phyloP scores from a whole-genome alignment of 129 eudicot species.

The Artemisia argyi region DNA sequence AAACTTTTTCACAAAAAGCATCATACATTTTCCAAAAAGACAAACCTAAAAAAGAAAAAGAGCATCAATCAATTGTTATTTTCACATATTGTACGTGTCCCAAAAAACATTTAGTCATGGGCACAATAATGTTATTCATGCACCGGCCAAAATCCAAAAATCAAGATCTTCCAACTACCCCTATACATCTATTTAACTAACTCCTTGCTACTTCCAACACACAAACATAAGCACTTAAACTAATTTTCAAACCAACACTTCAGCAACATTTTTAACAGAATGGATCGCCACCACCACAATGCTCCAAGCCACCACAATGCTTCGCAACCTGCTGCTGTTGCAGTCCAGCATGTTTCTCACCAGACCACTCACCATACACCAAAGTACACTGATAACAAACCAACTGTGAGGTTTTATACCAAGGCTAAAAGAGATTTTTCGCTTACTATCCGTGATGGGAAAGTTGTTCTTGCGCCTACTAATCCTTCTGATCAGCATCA shows the following conservation, averaged over 20 bases:
- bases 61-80: no score
- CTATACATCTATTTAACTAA: not conserved
- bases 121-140: no score
- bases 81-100: no score
- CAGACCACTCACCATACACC: conserved; percentile 9
- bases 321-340: not conserved
- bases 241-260: not conserved
- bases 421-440: conserved; percentile 53
- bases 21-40: no score
- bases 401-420: conserved; percentile 41
- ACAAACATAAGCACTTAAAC: not conserved
- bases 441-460: conserved; percentile 49
- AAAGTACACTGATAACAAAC: conserved; percentile 22
- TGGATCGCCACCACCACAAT: conserved; percentile 13
- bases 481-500: conserved; percentile 48
- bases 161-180: not conserved
- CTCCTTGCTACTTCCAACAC: not conserved
- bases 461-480: conserved; percentile 57
- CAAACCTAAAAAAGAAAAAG: no score
- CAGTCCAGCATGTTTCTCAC: conserved; percentile 27
- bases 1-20: no score
- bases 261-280: not conserved
- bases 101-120: no score
- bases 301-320: not conserved
- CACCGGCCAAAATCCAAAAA: not conserved